Conservation (phyloP, 2,329 filamentous ascomycete genomes). For the Aspergillus floridensis region DNA sequence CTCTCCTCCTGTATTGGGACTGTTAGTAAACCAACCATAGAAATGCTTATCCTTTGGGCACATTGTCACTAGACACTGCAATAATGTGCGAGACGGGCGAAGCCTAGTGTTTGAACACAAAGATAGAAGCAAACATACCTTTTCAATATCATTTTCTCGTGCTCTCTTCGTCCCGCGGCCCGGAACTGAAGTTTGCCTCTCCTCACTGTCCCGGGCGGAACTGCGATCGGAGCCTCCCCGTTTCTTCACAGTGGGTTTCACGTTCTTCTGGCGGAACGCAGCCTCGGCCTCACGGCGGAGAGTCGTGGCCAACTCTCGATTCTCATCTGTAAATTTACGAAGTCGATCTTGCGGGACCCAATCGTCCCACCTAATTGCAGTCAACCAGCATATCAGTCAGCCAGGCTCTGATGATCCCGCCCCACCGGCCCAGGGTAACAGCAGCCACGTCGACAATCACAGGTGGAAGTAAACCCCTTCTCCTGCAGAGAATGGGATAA, state of each 20-base stretch:
- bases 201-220: slow-evolving; percentile 46
- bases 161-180: slow-evolving; percentile 45
- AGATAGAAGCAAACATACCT: slow-evolving; percentile 33
- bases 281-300: slow-evolving; percentile 45
- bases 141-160: slow-evolving; percentile 49
- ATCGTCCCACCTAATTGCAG: slow-evolving; percentile 76
- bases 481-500: not conserved
- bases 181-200: slow-evolving; percentile 44
- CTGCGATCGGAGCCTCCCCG: slow-evolving; percentile 42
- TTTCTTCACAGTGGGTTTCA: slow-evolving; percentile 40
- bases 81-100: not conserved
- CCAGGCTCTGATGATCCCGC: slow-evolving; percentile 2
- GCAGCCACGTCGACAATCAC: not conserved
- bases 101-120: slow-evolving; percentile 2
- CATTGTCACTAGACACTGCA: not conserved
- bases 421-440: not conserved
- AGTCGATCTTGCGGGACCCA: slow-evolving; percentile 94
- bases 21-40: not conserved
- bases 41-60: not conserved
- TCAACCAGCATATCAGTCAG: slow-evolving; percentile 13
- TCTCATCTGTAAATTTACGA: slow-evolving; percentile 91
- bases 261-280: slow-evolving; percentile 31
- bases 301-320: slow-evolving; percentile 74
- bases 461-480: not conserved
- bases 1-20: slow-evolving; percentile 69